phyloP scores from a whole-genome alignment of 108 stramenopile genomes.

The Cyclotella distinguenda region DNA sequence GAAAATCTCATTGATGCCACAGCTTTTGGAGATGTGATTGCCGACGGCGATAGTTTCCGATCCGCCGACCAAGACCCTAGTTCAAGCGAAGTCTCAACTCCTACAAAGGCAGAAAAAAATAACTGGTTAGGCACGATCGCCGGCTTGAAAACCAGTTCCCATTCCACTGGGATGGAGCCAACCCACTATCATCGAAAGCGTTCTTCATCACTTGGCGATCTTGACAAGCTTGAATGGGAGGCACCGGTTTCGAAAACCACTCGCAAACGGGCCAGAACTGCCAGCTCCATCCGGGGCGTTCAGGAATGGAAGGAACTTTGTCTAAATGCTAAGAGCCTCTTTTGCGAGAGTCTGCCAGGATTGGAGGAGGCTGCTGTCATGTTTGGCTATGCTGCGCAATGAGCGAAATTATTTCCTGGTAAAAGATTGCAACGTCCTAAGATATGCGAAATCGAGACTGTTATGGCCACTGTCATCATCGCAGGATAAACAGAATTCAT shows the following conservation, averaged over 20 bases:
- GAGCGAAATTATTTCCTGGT: no score
- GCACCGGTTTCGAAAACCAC: neutral
- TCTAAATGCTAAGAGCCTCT: conserved; percentile 30
- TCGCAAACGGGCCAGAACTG: conserved; percentile 23
- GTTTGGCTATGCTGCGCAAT: conserved; percentile 65
- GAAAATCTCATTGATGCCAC: neutral
- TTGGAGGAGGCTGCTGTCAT: conserved; percentile 78
- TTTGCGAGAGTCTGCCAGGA: conserved; percentile 61
- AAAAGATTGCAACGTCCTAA: no score
- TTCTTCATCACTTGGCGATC: no score
- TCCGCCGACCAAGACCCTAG: neutral
- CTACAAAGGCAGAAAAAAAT: neutral
- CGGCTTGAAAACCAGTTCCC: no score
- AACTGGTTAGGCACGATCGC: no score
- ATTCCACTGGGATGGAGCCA: no score
- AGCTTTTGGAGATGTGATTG: neutral
- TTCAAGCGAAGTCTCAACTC: neutral
- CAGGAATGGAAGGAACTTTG: conserved; percentile 41
- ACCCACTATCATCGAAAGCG: no score
- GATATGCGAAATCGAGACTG: no score
- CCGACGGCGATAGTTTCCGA: neutral
- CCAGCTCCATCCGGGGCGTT: conserved; percentile 15
- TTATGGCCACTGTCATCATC: no score
- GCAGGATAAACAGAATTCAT: no score
- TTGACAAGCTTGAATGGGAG: no score